phyloP scores from a whole-genome alignment of 2,329 filamentous ascomycete species.

The Calonectria henricotiae region DNA sequence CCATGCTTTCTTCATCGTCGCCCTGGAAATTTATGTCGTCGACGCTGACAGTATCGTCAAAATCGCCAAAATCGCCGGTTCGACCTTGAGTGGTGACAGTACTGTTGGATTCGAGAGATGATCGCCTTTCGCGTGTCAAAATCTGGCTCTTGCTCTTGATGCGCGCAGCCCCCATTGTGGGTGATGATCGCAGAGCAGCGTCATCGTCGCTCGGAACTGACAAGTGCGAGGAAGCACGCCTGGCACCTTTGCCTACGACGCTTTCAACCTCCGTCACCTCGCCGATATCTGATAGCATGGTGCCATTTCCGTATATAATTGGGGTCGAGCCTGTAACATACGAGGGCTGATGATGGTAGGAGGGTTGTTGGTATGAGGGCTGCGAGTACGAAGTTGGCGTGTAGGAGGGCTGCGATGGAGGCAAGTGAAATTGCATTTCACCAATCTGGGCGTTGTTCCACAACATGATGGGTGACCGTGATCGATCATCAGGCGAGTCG shows the following conservation, averaged over 20 bases:
- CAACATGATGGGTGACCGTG: constrained; percentile 68
- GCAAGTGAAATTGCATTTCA: constrained; percentile 62
- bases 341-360: constrained; percentile 10
- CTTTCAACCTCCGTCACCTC: constrained; percentile 72
- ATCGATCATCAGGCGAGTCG: constrained; percentile 68
- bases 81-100: constrained; percentile 72
- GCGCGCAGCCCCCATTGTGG: constrained; percentile 62
- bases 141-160: constrained; percentile 65
- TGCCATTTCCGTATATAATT: constrained; percentile 80
- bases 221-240: constrained; percentile 59
- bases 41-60: constrained; percentile 75
- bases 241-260: constrained; percentile 62
- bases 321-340: constrained; percentile 67
- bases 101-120: constrained; percentile 74
- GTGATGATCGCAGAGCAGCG: constrained; percentile 62
- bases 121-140: constrained; percentile 66
- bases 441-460: constrained; percentile 66
- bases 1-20: constrained; percentile 78
- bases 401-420: constrained; percentile 59
- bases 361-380: constrained; percentile 6
- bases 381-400: constrained; percentile 37
- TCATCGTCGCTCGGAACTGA: constrained; percentile 57
- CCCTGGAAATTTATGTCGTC: constrained; percentile 78
- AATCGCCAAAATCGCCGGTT: constrained; percentile 70
- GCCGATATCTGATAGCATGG: constrained; percentile 78